A percentile compares a stretch with the other conserved stretches of the same genome.
These are phyloP conservation scores for Phyllosticta paracitricarpa DNA, from an alignment of 2,329 filamentous ascomycete species.

Conservation along the genomic window DNA sequence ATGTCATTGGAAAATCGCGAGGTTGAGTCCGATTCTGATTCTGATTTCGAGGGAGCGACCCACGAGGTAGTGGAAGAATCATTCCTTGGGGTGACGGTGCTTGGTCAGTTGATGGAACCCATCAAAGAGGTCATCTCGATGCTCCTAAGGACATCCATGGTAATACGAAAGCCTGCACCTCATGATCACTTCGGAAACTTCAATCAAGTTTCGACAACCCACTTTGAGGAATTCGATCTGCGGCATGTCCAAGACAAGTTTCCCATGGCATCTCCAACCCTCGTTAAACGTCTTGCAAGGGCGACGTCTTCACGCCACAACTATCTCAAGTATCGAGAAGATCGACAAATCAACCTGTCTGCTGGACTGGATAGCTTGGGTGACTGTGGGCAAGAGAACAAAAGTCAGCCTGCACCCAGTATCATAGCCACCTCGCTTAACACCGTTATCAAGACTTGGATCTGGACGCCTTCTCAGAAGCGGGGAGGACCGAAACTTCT, in stretches of 20 bases:
- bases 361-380: conserved; percentile 10
- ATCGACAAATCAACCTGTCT: conserved; percentile 22
- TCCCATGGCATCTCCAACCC: conserved; percentile 9
- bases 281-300: conserved; percentile 20
- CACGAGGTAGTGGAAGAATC: background rate
- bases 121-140: conserved; percentile 19
- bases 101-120: conserved; percentile 17
- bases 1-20: conserved; percentile 16
- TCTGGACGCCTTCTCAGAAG: background rate
- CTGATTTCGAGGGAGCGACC: background rate
- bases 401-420: background rate
- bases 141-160: conserved; percentile 24
- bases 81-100: conserved; percentile 14
- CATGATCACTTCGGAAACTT: conserved; percentile 19
- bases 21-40: conserved; percentile 12
- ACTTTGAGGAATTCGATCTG: conserved; percentile 20
- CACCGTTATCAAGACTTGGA: background rate
- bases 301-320: conserved; percentile 23
- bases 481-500: background rate
- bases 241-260: conserved; percentile 19
- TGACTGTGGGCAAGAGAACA: background rate
- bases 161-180: conserved; percentile 23
- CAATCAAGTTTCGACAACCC: conserved; percentile 18
- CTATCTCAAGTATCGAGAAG: conserved; percentile 24
- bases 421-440: background rate